Base-by-base conservation (phyloP, 2,329 filamentous ascomycete species). In the Trichoderma koningii region DNA sequence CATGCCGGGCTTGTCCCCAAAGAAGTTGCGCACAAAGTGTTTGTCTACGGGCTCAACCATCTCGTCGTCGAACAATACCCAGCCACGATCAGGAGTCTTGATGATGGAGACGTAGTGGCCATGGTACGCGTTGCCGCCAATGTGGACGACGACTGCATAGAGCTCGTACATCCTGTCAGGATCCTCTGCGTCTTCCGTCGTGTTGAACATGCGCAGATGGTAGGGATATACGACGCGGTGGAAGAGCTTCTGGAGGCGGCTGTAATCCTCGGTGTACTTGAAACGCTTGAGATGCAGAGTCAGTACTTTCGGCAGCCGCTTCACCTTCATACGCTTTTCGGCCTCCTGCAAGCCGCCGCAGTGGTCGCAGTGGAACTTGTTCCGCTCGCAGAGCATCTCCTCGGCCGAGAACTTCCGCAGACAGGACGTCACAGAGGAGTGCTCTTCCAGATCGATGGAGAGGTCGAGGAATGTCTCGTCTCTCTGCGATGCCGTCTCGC, bases 261-360 rank as follows among this genome's bases (percentile, higher is more conserved):
- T 95, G 73, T 96, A 87, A 76, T 98, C 94, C 74, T 98, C 95
- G 2, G 94, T 97, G 75, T 97, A 99, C 79, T 98, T 98, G 82
- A 99, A 99, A 64, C 95, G 87, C 79, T 99, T 99, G 68, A 99
- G 79, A 74, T 99, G 95, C 65, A 99, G 80, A 5, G 95, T 93
- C 68, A 99, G 79, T 66, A 99, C 92, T 73, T 92, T 93, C 4
- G 95, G 95, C 73, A 98, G 80, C 61, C 91, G 87, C 81, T 99
- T 98, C 71, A 99, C 94, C 82, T 98, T 99, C 95, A 99, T 99
- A 69, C 95, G 87, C 81, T 98, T 99, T 77, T 99, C 95, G 0
- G 95, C 95, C 78, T 99, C 95, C 77, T 99, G 95, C 63, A 99
- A 81, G 3, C 95, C 95, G 61, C 95, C 95, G 71, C 95, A 99